These are phyloP conservation scores for Escallonia rubra DNA, from an alignment of 129 eudicot genomes.

Conservation along the genomic window DNA sequence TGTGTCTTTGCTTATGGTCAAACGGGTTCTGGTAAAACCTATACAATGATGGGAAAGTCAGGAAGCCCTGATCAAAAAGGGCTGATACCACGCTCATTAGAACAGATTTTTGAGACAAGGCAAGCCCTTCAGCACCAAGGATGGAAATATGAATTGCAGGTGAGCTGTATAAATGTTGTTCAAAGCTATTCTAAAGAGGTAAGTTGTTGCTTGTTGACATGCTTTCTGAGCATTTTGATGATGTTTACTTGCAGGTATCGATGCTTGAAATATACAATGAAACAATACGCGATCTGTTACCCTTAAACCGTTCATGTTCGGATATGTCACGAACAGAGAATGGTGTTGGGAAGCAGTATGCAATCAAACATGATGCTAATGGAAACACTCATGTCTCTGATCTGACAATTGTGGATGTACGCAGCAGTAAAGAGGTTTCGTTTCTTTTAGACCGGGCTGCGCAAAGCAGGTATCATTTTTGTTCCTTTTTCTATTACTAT, in stretches of 20 bases:
- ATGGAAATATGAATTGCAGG: constrained; percentile 99
- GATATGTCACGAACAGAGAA: constrained; percentile 43
- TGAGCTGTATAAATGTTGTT: constrained; percentile 11
- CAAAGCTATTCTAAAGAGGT: not conserved
- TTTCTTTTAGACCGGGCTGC: constrained; percentile 88
- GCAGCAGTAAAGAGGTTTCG: constrained; percentile 86
- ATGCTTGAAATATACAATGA: constrained; percentile 97
- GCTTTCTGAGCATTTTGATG: constrained; percentile 2
- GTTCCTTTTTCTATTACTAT: too few relatives aligned
- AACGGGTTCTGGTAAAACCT: constrained; percentile 97
- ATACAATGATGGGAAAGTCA: constrained; percentile 98
- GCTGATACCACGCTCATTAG: constrained; percentile 83
- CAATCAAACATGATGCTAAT: constrained; percentile 82
- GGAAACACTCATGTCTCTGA: constrained; percentile 91
- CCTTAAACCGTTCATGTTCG: constrained; percentile 48
- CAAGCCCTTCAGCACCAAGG: constrained; percentile 78
- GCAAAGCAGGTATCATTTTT: constrained; percentile 70
- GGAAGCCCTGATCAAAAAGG: constrained; percentile 71
- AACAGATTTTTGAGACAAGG: constrained; percentile 83
- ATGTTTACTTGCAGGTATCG: constrained; percentile 58
- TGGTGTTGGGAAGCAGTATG: constrained; percentile 54
- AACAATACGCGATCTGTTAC: constrained; percentile 81
- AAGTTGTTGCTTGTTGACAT: constrained; percentile 4
- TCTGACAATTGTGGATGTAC: constrained; percentile 76
- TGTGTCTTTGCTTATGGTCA: constrained; percentile 98